A percentile compares a stretch with the other conserved stretches of the same genome.
Evolutionary conservation across 768 basidiomycete genomes (phyloP).

Genomic region (Leccinum subtestaceum): DNA sequence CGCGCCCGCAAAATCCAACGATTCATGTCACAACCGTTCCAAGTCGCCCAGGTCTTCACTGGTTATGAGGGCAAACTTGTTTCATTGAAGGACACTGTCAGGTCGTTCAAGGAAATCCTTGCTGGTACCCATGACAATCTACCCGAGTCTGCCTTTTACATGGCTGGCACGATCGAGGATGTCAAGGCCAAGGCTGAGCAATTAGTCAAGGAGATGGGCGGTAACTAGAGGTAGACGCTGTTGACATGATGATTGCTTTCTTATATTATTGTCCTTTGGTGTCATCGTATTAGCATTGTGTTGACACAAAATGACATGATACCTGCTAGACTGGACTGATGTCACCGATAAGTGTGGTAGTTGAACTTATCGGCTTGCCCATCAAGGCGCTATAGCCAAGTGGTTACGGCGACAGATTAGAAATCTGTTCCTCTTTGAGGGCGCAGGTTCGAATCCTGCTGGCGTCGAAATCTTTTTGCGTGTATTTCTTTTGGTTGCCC

Average conservation of each 20-base stretch:
- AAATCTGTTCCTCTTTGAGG: slow-evolving; percentile 70
- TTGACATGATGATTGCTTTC: slow-evolving; percentile 11
- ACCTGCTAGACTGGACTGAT: neutral
- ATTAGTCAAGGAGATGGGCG: slow-evolving; percentile 89
- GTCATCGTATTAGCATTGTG: slow-evolving; percentile 13
- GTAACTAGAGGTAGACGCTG: slow-evolving; percentile 32
- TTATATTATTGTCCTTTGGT: neutral
- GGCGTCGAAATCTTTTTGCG: slow-evolving; percentile 41
- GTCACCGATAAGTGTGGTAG: neutral
- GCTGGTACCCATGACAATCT: slow-evolving; percentile 83
- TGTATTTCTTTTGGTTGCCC: neutral
- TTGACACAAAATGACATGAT: slow-evolving; percentile 9
- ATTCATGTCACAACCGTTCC: slow-evolving; percentile 99
- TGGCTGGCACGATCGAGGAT: slow-evolving; percentile 96
- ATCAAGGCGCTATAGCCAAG: slow-evolving; percentile 69
- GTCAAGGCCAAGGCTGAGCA: slow-evolving; percentile 97
- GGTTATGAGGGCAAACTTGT: slow-evolving; percentile 99
- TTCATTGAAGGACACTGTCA: slow-evolving; percentile 91
- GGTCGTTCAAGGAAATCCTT: slow-evolving; percentile 98
- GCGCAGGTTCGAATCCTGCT: slow-evolving; percentile 71
- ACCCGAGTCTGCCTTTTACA: slow-evolving; percentile 98
- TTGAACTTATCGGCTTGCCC: neutral
- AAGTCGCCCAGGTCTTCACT: slow-evolving; percentile 99
- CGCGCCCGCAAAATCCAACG: slow-evolving; percentile 98
- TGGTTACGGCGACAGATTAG: slow-evolving; percentile 80